Percentiles rank a stretch among this genome's conserved stretches.
phyloP scores from a whole-genome alignment of 2,329 filamentous ascomycete species.

The Cryphonectria parasitica region DNA sequence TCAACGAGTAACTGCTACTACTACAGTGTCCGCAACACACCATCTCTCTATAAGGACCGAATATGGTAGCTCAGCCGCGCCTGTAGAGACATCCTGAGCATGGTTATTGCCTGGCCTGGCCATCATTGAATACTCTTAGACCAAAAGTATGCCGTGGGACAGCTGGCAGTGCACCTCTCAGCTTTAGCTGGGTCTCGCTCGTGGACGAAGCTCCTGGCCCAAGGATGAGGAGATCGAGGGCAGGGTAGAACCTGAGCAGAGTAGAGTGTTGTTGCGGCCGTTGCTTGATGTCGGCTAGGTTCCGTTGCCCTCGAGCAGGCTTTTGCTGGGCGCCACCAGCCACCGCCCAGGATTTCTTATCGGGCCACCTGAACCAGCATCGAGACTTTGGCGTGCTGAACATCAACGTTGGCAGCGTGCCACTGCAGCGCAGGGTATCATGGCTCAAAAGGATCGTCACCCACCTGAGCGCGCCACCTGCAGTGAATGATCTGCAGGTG shows the following conservation, averaged over 20 bases:
- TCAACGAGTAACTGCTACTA: background rate
- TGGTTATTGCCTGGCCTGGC: background rate
- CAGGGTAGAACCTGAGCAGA: background rate
- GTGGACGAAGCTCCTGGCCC: background rate
- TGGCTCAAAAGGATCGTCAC: background rate
- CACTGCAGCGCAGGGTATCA: background rate
- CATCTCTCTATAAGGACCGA: background rate
- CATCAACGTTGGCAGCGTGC: background rate
- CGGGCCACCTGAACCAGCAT: background rate
- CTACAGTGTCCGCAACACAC: background rate
- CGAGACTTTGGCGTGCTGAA: background rate
- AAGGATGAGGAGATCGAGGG: background rate
- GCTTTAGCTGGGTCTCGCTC: background rate
- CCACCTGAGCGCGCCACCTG: slow-evolving; percentile 13
- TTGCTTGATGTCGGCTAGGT: background rate
- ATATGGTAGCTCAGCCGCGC: background rate
- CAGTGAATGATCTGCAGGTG: slow-evolving; percentile 9
- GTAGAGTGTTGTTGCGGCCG: background rate
- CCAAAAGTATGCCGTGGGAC: background rate
- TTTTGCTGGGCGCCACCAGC: background rate
- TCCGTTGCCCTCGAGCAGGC: background rate
- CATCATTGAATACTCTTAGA: background rate
- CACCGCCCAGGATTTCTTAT: background rate
- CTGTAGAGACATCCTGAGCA: background rate
- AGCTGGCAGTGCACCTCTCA: background rate